phyloP scores from a whole-genome alignment of 2,329 filamentous ascomycete genomes.

The Lasiodiplodia hormozganensis region DNA sequence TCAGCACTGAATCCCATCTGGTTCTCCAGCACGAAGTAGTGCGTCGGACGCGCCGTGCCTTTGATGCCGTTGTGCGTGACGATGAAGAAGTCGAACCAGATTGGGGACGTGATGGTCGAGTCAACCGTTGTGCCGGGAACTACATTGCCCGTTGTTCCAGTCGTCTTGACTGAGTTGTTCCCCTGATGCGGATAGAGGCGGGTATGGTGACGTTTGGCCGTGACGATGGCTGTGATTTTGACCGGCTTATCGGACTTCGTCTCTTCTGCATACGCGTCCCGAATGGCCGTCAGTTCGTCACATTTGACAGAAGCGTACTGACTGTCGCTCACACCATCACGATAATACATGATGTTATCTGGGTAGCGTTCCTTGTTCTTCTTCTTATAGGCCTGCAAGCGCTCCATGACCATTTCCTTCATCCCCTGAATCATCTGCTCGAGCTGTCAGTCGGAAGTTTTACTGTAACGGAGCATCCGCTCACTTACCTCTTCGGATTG shows the following conservation, averaged over 20 bases:
- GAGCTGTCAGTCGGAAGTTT: too few species aligned
- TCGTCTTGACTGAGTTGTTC: not conserved
- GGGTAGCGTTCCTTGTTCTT: slow-evolving; percentile 21
- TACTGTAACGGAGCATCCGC: not conserved
- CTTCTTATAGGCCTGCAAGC: slow-evolving; percentile 24
- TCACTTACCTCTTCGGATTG: slow-evolving; percentile 9
- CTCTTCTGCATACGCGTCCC: too few species aligned
- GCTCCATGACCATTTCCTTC: slow-evolving; percentile 33
- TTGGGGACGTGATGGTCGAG: slow-evolving; percentile 36
- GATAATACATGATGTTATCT: slow-evolving; percentile 37
- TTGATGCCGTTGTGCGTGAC: slow-evolving; percentile 42
- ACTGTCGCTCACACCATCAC: slow-evolving; percentile 37
- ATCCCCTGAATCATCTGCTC: slow-evolving; percentile 31
- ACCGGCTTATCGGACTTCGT: not conserved
- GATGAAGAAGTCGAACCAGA: slow-evolving; percentile 44
- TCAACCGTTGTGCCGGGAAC: slow-evolving; percentile 43
- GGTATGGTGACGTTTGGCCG: slow-evolving; percentile 50
- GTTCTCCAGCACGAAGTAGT: slow-evolving; percentile 41
- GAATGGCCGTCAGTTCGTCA: not conserved
- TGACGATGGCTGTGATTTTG: slow-evolving; percentile 37
- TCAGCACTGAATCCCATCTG: slow-evolving; percentile 34
- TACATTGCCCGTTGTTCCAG: slow-evolving; percentile 33
- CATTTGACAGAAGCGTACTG: slow-evolving; percentile 31
- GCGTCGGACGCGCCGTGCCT: slow-evolving; percentile 42
- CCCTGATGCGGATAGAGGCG: slow-evolving; percentile 46